These are phyloP conservation scores for Colletotrichum cereale DNA, from an alignment of 2,329 filamentous ascomycete species.

Conservation along the genomic window DNA sequence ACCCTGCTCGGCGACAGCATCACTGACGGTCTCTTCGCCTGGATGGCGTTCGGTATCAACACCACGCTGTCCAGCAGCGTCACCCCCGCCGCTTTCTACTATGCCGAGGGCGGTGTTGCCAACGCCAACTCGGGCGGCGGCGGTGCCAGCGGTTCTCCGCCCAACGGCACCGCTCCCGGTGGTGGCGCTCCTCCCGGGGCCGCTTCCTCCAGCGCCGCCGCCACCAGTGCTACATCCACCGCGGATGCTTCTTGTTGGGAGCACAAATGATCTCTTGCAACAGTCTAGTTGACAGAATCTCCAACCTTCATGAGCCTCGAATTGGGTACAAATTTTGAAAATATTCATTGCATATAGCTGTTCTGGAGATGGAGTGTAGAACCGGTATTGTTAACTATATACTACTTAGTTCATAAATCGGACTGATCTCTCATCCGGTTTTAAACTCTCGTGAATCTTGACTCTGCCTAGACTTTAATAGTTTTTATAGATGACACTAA, in stretches of 20 bases:
- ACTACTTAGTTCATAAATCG: not conserved
- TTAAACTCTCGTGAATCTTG: no score
- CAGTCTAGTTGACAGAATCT: not conserved
- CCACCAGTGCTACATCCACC: not conserved
- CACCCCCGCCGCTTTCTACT: slow-evolving; percentile 49
- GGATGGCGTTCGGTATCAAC: slow-evolving; percentile 66
- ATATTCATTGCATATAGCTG: not conserved
- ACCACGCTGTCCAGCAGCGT: slow-evolving; percentile 42
- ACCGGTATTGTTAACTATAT: not conserved
- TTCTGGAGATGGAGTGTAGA: not conserved
- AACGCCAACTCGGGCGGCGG: slow-evolving; percentile 44
- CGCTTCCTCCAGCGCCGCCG: not conserved
- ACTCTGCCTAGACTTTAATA: not conserved
- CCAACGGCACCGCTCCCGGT: not conserved
- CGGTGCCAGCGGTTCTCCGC: slow-evolving; percentile 34
- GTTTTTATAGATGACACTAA: not conserved
- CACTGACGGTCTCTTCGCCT: slow-evolving; percentile 64
- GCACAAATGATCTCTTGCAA: not conserved
- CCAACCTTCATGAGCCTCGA: slow-evolving; percentile 15
- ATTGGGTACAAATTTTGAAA: not conserved
- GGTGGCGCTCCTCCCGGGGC: not conserved
- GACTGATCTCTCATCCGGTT: not conserved
- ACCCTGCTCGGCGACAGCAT: slow-evolving; percentile 66
- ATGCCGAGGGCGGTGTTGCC: slow-evolving; percentile 49
- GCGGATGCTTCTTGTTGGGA: slow-evolving; percentile 2